These are phyloP conservation scores for Rutidosis leptorrhynchoides DNA, from an alignment of 129 eudicot species.

Conservation along the genomic window DNA sequence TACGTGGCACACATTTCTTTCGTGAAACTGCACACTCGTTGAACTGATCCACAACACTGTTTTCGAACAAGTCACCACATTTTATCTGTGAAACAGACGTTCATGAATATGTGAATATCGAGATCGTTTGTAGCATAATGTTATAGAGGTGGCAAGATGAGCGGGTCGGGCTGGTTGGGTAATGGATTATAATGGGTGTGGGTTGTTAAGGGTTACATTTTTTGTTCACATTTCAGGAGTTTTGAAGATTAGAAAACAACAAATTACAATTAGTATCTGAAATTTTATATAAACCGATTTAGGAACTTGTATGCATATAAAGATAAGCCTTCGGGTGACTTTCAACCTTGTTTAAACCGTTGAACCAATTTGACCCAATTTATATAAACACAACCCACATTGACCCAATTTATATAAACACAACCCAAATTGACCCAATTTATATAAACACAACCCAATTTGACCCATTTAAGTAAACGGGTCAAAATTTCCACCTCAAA, in stretches of 20 bases:
- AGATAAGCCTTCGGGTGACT: background rate
- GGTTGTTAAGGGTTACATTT: background rate
- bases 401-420: background rate
- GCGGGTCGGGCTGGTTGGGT: background rate
- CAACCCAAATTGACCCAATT: background rate
- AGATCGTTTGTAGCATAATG: background rate
- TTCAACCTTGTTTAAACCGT: background rate
- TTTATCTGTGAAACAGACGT: conserved; percentile 56
- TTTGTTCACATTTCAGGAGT: background rate
- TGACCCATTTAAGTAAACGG: background rate
- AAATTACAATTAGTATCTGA: background rate
- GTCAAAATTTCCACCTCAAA: background rate
- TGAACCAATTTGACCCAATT: background rate
- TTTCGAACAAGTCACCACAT: conserved; percentile 92
- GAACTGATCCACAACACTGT: conserved; percentile 88
- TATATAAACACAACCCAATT: background rate
- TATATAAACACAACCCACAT: background rate
- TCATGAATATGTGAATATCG: background rate
- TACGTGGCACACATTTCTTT: conserved; percentile 89
- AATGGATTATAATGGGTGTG: background rate
- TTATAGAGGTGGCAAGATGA: background rate
- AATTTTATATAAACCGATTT: background rate
- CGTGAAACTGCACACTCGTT: conserved; percentile 94
- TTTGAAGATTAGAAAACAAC: background rate
- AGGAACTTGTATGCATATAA: background rate